Base-by-base conservation (phyloP, 169 alveolate genomes). In the Plasmodium vivax region DNA sequence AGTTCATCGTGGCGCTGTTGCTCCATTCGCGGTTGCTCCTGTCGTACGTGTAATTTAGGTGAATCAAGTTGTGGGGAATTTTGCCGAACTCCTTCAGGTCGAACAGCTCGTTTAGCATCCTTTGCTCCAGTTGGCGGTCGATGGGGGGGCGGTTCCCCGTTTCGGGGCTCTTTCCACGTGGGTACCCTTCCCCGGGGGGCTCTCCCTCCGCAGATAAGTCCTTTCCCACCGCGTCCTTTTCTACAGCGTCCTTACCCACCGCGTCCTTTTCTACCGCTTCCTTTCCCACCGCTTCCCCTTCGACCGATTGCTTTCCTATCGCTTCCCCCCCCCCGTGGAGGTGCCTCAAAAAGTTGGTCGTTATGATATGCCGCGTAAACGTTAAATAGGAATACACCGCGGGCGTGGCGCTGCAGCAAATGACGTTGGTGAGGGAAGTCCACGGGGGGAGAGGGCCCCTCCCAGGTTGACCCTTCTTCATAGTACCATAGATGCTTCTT, bases 391-490 rank as follows among this genome's bases (percentile, higher is more conserved):
- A 51, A 27, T 87, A 87, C 32, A 87, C 80, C 7, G 93, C 83
- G 0, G 93, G 32, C 0, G 93, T 87, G 6, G 93, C 93, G 27
- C 93, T 87, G 47, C 93, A 87, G 71, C 93, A 87, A 10, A 87
- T 87, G n/a, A 87, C 93, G 23, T 87, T 87, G 3, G 85, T 47
- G 72, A 14, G 27, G 77, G 93, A 87, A 3, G n/a, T 19, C 9
- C 77, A 19, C 38, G 77, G 4, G 1, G n/a, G 77, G 77, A 4
- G 43, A 56, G 68, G 38, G n/a, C 36, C 30, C 19, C 68, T 54
- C 4, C 30, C 32, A 23, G 27, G 23, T 27, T 87, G 68, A 3
- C 34, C 56, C 47, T 72, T 82, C 56, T 72, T 84, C 34, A 32
- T 72, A 23, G 47, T 84, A 75, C 41, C n/a, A 41, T 87, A 87